Base-by-base conservation (phyloP, 768 basidiomycete species). In the Suillus placidus region DNA sequence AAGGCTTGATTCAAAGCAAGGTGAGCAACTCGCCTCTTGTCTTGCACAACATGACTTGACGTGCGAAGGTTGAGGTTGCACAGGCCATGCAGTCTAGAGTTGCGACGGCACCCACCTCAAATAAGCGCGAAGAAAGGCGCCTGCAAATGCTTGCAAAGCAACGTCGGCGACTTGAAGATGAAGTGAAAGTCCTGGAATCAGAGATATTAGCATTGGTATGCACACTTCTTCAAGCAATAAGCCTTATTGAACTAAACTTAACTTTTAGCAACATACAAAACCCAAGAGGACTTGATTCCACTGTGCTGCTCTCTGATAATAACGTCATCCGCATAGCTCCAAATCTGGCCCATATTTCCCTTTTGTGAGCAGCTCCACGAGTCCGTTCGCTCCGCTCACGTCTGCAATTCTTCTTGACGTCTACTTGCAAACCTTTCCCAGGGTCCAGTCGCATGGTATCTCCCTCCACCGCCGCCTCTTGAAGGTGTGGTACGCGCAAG, bases 321-420 rank as follows among this genome's bases (percentile, higher is more conserved):
- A 3, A 93, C 78, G 4, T 88, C 86, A 7, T 87, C 80, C 0
- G 80, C 88, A 66, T 76, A 76, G 40, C 85, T 82, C 20, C 38
- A 71, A 74, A 23, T 72, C 71, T n/a, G 74, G 75, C 16, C 76
- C 77, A 7, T 72, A 69, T 7, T 78, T 73, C 52, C 69, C 74
- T 60, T 76, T 67, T 40, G 80, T 74, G 2, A 92, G 93, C 34
- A 95, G 74, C 23, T 89, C 82, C 1, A 91, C 86, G 51, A 95
- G 77, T 2, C 88, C 93, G 74, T 95, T 95, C 18, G 93, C 92
- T 2, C 89, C 89, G 47, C 84, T 87, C 57, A 95, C 71, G 69
- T 93, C 94, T 10, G 90, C 89, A 4, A 91, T 88, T 32, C 92
- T 82, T 71, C 91, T 93, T 18, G 93, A 94, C 6, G 93, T 81